phyloP scores from a whole-genome alignment of 2,329 filamentous ascomycete species.

The Grosmannia clavigera region DNA sequence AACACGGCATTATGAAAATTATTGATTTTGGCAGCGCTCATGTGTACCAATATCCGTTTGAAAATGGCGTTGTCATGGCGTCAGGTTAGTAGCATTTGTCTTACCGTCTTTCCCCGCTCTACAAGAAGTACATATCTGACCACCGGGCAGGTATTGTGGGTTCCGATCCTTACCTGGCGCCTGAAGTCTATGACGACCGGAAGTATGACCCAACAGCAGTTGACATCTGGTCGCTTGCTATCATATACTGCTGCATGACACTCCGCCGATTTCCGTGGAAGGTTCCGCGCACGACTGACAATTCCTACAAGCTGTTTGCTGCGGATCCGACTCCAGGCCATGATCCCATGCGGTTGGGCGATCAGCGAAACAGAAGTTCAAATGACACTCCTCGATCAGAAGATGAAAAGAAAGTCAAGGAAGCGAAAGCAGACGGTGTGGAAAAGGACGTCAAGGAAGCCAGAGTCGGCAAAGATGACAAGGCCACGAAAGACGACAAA shows the following conservation, averaged over 20 bases:
- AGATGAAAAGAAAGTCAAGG: constrained; percentile 18
- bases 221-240: constrained; percentile 96
- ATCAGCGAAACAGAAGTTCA: constrained; percentile 38
- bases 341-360: constrained; percentile 40
- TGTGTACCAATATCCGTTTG: constrained; percentile 95
- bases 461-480: background rate
- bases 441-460: background rate
- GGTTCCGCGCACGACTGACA: constrained; percentile 79
- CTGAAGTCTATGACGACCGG: constrained; percentile 87
- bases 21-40: constrained; percentile 98
- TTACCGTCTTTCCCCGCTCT: background rate
- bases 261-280: constrained; percentile 95
- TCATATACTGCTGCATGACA: constrained; percentile 99
- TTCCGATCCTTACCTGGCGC: constrained; percentile 89
- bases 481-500: background rate
- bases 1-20: constrained; percentile 96
- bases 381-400: constrained; percentile 38
- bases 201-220: constrained; percentile 90
- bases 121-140: background rate
- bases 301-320: constrained; percentile 88
- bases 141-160: constrained; percentile 47
- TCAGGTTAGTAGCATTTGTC: constrained; percentile 46
- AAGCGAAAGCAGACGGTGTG: constrained; percentile 4
- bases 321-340: constrained; percentile 69
- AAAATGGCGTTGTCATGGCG: constrained; percentile 71